Conservation (phyloP, 495 filamentous ascomycete species). For the Aspergillus conjunctus region DNA sequence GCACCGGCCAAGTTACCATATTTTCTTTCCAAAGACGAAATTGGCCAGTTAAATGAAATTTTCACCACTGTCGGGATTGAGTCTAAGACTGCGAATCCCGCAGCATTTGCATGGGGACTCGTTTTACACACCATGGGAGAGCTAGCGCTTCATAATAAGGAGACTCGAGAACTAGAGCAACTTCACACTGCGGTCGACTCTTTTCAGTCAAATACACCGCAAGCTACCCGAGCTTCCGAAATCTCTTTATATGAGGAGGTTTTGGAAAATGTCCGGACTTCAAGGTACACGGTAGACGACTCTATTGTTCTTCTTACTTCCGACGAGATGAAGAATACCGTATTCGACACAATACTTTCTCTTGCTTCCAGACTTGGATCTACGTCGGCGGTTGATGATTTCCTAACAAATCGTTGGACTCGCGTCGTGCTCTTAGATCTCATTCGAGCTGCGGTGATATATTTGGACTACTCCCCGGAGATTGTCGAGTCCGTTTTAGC, state of each 20-base stretch:
- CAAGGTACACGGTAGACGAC: conserved; percentile 45
- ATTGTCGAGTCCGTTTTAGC: conserved; percentile 63
- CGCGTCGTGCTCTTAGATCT: conserved; percentile 66
- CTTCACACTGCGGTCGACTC: conserved; percentile 63
- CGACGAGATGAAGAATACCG: conserved; percentile 54
- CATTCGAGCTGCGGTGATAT: conserved; percentile 56
- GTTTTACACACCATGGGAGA: conserved; percentile 69
- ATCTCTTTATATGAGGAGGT: conserved; percentile 54
- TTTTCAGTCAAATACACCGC: conserved; percentile 44
- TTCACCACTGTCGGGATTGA: conserved; percentile 55
- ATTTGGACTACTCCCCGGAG: conserved; percentile 67
- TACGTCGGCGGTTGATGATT: conserved; percentile 45
- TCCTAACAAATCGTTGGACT: conserved; percentile 44
- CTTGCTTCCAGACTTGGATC: conserved; percentile 50
- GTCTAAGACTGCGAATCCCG: conserved; percentile 60
- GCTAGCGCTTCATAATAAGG: conserved; percentile 57
- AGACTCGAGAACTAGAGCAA: conserved; percentile 62
- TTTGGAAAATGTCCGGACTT: conserved; percentile 49
- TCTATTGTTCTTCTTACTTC: conserved; percentile 51
- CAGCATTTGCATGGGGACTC: conserved; percentile 75
- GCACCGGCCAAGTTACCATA: conserved; percentile 53
- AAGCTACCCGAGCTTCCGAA: conserved; percentile 33
- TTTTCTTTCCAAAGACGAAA: conserved; percentile 60
- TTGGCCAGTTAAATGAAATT: conserved; percentile 66
- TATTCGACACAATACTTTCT: conserved; percentile 64